These are phyloP conservation scores for Hyparrhenia diplandra DNA, from an alignment of 176 grass and related monocot genomes.

Conservation along the genomic window DNA sequence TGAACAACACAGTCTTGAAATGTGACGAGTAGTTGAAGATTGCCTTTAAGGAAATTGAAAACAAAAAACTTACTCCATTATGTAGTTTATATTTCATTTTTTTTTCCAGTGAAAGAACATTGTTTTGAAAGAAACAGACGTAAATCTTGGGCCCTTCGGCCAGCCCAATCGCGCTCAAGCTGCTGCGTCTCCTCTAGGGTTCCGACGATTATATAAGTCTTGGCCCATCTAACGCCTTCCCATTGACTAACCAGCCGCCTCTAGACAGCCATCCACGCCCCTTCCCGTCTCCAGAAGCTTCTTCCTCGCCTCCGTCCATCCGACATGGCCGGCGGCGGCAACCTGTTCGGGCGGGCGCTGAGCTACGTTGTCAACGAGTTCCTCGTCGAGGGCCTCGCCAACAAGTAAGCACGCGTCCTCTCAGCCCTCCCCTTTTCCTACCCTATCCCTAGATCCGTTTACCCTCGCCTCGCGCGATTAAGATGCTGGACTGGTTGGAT, in stretches of 20 bases:
- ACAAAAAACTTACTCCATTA: too few relatives aligned
- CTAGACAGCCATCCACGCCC: neutral
- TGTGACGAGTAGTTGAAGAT: too few relatives aligned
- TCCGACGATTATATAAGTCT: too few relatives aligned
- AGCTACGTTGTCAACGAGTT: conserved; percentile 68
- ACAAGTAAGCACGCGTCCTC: conserved; percentile 58
- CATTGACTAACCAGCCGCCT: neutral
- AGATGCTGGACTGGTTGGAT: neutral
- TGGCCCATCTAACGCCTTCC: too few relatives aligned
- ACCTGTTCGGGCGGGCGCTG: conserved; percentile 53
- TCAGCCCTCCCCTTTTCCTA: neutral
- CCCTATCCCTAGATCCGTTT: neutral
- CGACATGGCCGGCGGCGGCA: conserved; percentile 62
- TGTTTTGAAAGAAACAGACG: too few relatives aligned
- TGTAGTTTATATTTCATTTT: too few relatives aligned
- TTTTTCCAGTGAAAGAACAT: too few relatives aligned
- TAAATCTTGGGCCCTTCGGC: too few relatives aligned
- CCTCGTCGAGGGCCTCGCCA: conserved; percentile 68
- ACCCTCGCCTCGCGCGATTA: neutral
- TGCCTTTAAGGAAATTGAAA: too few relatives aligned
- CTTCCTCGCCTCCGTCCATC: neutral
- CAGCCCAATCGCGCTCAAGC: too few relatives aligned
- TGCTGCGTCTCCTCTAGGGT: too few relatives aligned
- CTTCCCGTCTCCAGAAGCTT: conserved; percentile 15
- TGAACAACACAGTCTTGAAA: too few relatives aligned